Percentiles rank a stretch among this genome's conserved stretches.
phyloP scores from a whole-genome alignment of 1,284 basidiomycete genomes.

The Pterulicium gracile region DNA sequence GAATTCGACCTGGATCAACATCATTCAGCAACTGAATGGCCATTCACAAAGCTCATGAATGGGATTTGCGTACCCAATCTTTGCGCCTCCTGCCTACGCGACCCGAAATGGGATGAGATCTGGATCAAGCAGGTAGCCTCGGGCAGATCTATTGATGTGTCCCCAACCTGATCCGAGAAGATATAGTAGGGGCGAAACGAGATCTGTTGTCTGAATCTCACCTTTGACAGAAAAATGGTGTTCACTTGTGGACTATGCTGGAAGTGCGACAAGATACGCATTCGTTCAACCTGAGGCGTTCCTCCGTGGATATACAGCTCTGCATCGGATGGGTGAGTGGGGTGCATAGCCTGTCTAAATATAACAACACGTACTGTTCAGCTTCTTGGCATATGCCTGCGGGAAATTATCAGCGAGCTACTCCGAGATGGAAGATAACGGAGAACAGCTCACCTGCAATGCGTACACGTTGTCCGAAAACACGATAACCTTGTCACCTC shows the following conservation, averaged over 20 bases:
- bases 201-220: conserved; percentile 18
- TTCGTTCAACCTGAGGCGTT: conserved; percentile 91
- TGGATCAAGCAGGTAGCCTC: conserved; percentile 99
- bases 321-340: too few species aligned
- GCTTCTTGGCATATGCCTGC: neutral
- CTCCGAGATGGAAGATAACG: conserved; percentile 7
- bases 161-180: conserved; percentile 65
- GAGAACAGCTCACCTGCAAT: conserved; percentile 61
- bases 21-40: conserved; percentile 11
- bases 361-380: conserved; percentile 40
- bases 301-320: conserved; percentile 97
- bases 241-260: conserved; percentile 95
- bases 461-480: conserved; percentile 99
- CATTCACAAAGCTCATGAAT: conserved; percentile 6
- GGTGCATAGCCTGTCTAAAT: too few species aligned
- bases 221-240: conserved; percentile 98
- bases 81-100: conserved; percentile 96
- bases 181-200: conserved; percentile 11
- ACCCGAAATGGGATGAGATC: conserved; percentile 99
- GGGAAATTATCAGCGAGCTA: neutral
- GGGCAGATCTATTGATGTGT: conserved; percentile 97
- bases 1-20: conserved; percentile 71
- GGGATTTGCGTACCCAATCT: conserved; percentile 56
- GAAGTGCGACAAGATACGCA: conserved; percentile 92
- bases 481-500: conserved; percentile 99